These are phyloP conservation scores for Plenodomus tracheiphilus DNA, from an alignment of 2,329 filamentous ascomycete species.

Conservation along the genomic window DNA sequence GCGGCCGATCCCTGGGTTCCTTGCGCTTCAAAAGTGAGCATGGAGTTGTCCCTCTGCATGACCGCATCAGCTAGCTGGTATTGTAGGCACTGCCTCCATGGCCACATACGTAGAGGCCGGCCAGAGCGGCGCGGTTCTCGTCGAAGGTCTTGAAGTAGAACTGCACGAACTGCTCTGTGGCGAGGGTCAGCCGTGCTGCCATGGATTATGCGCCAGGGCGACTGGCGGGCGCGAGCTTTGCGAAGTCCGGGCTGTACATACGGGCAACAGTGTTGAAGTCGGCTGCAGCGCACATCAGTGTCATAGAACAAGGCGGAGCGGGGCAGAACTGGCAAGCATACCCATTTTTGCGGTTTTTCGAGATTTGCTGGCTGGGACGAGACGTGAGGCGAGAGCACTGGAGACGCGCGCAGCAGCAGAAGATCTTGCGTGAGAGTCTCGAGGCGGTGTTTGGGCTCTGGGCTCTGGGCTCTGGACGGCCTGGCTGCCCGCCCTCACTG, in stretches of 20 bases:
- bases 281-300: slow-evolving; percentile 8
- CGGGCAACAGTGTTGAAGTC: slow-evolving; percentile 17
- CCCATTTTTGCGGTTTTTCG: slow-evolving; percentile 12
- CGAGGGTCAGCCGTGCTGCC: slow-evolving; percentile 17
- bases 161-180: slow-evolving; percentile 78
- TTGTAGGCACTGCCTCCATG: background rate
- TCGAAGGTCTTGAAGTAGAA: slow-evolving; percentile 95
- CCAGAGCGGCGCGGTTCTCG: slow-evolving; percentile 65
- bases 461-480: slow-evolving; percentile 4
- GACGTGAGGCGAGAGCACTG: background rate
- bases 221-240: background rate
- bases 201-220: background rate
- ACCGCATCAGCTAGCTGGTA: slow-evolving; percentile 6
- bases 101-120: slow-evolving; percentile 75
- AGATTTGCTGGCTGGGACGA: background rate
- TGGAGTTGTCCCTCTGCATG: slow-evolving; percentile 68
- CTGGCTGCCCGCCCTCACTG: slow-evolving; percentile 23
- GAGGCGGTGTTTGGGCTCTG: slow-evolving; percentile 25
- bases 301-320: background rate
- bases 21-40: slow-evolving; percentile 87
- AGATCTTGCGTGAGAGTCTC: slow-evolving; percentile 9
- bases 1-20: slow-evolving; percentile 64
- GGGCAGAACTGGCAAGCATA: slow-evolving; percentile 10
- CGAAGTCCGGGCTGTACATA: slow-evolving; percentile 6
- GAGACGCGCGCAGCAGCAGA: slow-evolving; percentile 11